These are phyloP conservation scores for Malus sieversii DNA, from an alignment of 306 rosid species.

Conservation along the genomic window DNA sequence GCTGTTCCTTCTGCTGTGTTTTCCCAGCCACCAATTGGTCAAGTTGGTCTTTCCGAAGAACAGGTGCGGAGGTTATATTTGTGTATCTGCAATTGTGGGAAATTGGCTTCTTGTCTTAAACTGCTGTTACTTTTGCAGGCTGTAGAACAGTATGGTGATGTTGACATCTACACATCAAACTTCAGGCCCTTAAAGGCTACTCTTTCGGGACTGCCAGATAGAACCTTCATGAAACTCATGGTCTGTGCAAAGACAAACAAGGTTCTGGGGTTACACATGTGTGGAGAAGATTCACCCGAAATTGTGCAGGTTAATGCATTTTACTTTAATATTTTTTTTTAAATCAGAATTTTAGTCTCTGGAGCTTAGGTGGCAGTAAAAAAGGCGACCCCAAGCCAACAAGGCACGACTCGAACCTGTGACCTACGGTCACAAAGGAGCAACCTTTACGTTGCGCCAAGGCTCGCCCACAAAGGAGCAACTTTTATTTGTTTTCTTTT, in stretches of 20 bases:
- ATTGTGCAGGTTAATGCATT: constrained; percentile 64
- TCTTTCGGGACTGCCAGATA: constrained; percentile 86
- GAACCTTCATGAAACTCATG: constrained; percentile 78
- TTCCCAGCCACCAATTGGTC: constrained; percentile 93
- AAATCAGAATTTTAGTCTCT: background rate
- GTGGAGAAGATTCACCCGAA: constrained; percentile 95
- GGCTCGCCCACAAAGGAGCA: too few species aligned
- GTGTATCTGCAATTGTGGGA: constrained; percentile 3
- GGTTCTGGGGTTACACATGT: constrained; percentile 83
- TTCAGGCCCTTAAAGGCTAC: constrained; percentile 94
- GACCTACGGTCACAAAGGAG: too few species aligned
- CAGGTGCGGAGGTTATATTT: constrained; percentile 42
- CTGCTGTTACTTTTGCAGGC: constrained; percentile 51
- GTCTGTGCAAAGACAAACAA: constrained; percentile 70
- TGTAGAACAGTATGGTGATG: constrained; percentile 59
- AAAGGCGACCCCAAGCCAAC: too few species aligned
- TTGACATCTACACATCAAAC: constrained; percentile 76
- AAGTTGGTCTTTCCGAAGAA: constrained; percentile 91
- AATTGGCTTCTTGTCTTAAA: constrained; percentile 10
- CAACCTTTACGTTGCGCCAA: too few species aligned
- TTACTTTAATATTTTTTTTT: background rate
- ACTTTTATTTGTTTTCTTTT: constrained; percentile 1
- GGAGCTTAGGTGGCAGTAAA: constrained; percentile 1
- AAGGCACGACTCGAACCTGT: too few species aligned
- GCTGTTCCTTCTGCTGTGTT: constrained; percentile 94